Evolutionary conservation across 805 yeast genomes (phyloP).

Genomic region (Lipomyces anomalus): DNA sequence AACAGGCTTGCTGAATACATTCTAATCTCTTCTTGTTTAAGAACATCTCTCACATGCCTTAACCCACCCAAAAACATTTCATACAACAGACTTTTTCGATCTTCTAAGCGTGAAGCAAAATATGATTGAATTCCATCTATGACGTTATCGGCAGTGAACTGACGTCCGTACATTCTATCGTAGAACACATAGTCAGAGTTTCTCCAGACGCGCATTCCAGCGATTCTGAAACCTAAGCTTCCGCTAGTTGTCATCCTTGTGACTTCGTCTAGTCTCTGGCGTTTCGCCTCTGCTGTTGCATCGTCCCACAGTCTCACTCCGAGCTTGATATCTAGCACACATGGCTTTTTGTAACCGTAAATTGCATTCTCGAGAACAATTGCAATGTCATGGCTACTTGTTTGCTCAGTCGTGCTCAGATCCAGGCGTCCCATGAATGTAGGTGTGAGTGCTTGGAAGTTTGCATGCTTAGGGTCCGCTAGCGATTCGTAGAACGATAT

Average conservation of each 20-base stretch:
- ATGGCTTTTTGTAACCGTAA: conserved; percentile 57
- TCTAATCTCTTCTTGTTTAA: conserved; percentile 57
- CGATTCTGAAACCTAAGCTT: conserved; percentile 63
- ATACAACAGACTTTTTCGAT: conserved; percentile 46
- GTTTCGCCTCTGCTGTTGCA: conserved; percentile 53
- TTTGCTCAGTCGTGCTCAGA: conserved; percentile 42
- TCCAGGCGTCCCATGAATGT: conserved; percentile 53
- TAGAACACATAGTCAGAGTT: conserved; percentile 39
- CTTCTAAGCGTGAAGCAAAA: no score
- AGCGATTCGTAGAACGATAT: conserved; percentile 59
- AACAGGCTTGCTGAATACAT: conserved; percentile 68
- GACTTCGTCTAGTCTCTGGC: conserved; percentile 54
- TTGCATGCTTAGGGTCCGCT: conserved; percentile 28
- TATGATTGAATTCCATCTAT: conserved; percentile 38
- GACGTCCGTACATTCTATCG: conserved; percentile 69
- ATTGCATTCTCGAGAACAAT: conserved; percentile 69
- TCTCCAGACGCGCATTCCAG: conserved; percentile 69
- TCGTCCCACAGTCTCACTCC: conserved; percentile 67
- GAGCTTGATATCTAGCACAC: conserved; percentile 75
- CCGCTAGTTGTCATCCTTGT: conserved; percentile 76
- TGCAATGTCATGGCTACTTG: conserved; percentile 25
- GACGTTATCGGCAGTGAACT: conserved; percentile 42
- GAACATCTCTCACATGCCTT: conserved; percentile 58
- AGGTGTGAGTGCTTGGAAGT: conserved; percentile 43
- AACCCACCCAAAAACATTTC: conserved; percentile 46